Percentiles rank a stretch among this genome's conserved stretches.
These are phyloP conservation scores for Phytophthora sp. DNA, from an alignment of 352 stramenopile species.

Conservation along the genomic window DNA sequence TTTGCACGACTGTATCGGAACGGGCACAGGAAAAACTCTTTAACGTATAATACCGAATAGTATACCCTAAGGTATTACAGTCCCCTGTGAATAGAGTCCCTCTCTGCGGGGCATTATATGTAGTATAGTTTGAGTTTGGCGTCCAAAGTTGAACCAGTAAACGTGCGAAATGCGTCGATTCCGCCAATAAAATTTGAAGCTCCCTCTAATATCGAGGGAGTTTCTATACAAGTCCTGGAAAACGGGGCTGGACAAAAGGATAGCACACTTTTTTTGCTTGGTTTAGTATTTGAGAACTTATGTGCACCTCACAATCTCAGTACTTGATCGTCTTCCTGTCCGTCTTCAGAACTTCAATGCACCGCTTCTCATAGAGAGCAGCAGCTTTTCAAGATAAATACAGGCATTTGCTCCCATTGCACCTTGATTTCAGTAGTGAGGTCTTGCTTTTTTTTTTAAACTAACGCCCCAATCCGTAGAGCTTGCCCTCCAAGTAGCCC, in stretches of 20 bases:
- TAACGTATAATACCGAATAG: too few relatives aligned
- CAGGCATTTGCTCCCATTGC: conserved; percentile 2
- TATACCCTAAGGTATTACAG: too few relatives aligned
- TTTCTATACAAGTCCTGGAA: neutral
- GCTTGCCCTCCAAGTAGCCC: conserved; percentile 3
- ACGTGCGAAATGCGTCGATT: neutral
- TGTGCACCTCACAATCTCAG: neutral
- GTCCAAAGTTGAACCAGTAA: neutral
- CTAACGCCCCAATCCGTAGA: conserved; percentile 4
- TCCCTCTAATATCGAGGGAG: neutral
- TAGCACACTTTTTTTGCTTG: conserved; percentile 1
- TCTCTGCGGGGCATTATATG: too few relatives aligned
- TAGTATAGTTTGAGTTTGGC: too few relatives aligned
- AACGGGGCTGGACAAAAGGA: neutral
- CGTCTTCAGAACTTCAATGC: conserved; percentile 13
- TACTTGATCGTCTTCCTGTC: conserved; percentile 12
- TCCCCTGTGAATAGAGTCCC: too few relatives aligned
- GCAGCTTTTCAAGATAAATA: conserved; percentile 15
- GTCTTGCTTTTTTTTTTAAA: conserved; percentile 3
- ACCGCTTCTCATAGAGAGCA: conserved; percentile 16
- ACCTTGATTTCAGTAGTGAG: conserved; percentile 5
- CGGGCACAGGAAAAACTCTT: too few relatives aligned
- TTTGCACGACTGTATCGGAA: too few relatives aligned
- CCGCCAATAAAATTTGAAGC: neutral
- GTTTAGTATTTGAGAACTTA: neutral